Evolutionary conservation across 768 basidiomycete species (phyloP).

Genomic region (Boletales sp.): DNA sequence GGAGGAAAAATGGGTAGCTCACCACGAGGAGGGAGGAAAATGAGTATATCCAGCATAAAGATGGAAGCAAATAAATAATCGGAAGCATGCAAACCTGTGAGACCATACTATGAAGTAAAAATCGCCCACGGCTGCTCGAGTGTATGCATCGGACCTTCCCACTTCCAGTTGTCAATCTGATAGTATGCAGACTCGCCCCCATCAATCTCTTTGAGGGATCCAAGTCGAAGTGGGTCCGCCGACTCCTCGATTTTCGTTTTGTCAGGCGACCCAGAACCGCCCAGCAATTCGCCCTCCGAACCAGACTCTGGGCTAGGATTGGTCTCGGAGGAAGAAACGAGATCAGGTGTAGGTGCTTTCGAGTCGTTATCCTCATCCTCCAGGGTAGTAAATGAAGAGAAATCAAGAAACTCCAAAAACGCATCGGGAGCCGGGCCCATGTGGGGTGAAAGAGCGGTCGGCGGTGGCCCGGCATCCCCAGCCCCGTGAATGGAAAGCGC

Average conservation of each 20-base stretch:
- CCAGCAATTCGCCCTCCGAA: conserved; percentile 54
- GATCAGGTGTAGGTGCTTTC: conserved; percentile 72
- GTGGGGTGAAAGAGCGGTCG: conserved; percentile 33
- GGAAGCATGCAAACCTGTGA: conserved; percentile 28
- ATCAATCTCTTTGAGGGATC: conserved; percentile 67
- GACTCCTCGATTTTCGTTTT: conserved; percentile 54
- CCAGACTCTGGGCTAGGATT: conserved; percentile 77
- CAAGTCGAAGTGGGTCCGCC: conserved; percentile 54
- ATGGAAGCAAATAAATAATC: conserved; percentile 40
- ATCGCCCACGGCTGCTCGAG: conserved; percentile 74
- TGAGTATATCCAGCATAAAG: conserved; percentile 42
- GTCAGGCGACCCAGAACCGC: conserved; percentile 42
- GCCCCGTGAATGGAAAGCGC: conserved; percentile 23
- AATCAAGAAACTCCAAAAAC: conserved; percentile 61
- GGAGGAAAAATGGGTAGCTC: conserved; percentile 33
- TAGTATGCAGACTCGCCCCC: conserved; percentile 74
- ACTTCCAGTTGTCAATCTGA: conserved; percentile 58
- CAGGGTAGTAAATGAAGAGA: conserved; percentile 52
- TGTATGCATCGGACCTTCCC: conserved; percentile 63
- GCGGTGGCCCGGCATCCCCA: conserved; percentile 30
- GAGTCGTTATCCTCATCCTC: conserved; percentile 60
- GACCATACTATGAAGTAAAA: conserved; percentile 36
- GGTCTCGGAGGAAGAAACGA: conserved; percentile 65
- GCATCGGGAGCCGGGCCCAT: conserved; percentile 34
- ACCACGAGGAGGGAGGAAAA: conserved; percentile 16